Percentiles rank a stretch among this genome's conserved stretches.
These are phyloP conservation scores for Silene uniflora DNA, from an alignment of 148 eudicot species.

Conservation along the genomic window DNA sequence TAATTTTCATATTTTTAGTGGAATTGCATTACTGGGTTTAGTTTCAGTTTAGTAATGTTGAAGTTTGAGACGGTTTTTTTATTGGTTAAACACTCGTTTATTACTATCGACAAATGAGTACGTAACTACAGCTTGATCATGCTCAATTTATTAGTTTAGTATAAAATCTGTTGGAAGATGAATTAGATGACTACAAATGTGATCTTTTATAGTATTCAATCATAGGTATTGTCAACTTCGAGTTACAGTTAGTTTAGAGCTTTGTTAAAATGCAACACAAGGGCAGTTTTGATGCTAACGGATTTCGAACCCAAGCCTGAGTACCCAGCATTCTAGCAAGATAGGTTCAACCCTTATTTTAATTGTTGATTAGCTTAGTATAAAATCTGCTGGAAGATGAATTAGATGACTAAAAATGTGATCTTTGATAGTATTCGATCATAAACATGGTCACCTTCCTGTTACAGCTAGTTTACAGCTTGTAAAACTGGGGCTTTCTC, in stretches of 20 bases:
- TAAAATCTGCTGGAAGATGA: neutral
- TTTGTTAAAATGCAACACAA: neutral
- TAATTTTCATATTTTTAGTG: neutral
- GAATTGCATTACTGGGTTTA: neutral
- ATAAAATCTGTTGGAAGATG: neutral
- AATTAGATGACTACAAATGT: neutral
- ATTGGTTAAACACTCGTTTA: no score
- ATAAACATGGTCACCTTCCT: neutral
- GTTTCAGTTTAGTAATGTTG: neutral
- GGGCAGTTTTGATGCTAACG: constrained; percentile 1
- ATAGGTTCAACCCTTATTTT: neutral
- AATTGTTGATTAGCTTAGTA: neutral
- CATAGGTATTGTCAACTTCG: neutral
- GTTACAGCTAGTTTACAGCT: neutral
- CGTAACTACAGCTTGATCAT: neutral
- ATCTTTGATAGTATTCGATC: neutral
- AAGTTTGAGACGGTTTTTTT: no score
- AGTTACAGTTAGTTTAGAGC: neutral
- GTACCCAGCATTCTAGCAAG: neutral
- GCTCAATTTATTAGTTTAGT: neutral
- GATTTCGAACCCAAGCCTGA: neutral
- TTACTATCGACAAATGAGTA: no score
- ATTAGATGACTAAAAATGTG: neutral
- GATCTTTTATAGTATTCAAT: neutral
- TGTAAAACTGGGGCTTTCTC: neutral